Conservation (phyloP, 78 protist species). For the Creolimax fragrantissima region DNA sequence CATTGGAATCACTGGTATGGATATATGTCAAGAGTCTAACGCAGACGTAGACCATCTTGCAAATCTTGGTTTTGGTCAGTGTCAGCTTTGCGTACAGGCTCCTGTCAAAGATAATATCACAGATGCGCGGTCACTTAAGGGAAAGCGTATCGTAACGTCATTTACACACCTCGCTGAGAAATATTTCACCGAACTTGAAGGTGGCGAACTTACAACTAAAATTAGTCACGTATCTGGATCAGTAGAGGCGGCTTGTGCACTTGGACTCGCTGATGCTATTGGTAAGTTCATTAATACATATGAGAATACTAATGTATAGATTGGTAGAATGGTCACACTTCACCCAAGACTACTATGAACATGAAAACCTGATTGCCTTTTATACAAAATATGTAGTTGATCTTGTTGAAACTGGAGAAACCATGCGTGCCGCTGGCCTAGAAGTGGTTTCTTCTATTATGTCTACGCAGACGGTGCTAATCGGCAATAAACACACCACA, state of each 20-base stretch:
- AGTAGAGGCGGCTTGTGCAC: slow-evolving; percentile 54
- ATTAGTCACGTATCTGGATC: slow-evolving; percentile 43
- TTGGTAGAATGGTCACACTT: neutral
- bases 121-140: neutral
- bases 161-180: slow-evolving; percentile 41
- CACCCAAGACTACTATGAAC: neutral
- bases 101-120: neutral
- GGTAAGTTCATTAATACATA: neutral
- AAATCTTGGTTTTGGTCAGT: slow-evolving; percentile 57
- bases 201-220: neutral
- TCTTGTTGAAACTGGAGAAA: slow-evolving; percentile 65
- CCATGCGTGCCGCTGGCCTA: slow-evolving; percentile 69
- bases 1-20: slow-evolving; percentile 62
- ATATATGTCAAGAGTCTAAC: slow-evolving; percentile 34
- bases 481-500: slow-evolving; percentile 34
- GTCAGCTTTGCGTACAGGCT: slow-evolving; percentile 49
- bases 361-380: neutral
- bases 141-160: slow-evolving; percentile 59
- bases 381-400: slow-evolving; percentile 53
- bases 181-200: slow-evolving; percentile 21
- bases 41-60: neutral
- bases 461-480: slow-evolving; percentile 43
- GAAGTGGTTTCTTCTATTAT: slow-evolving; percentile 12
- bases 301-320: neutral
- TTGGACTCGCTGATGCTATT: slow-evolving; percentile 49